Evolutionary conservation across 1,139 yeast genomes (phyloP), one percentile per base, ranked within the genome.

Genomic region (Taphrina communis): DNA sequence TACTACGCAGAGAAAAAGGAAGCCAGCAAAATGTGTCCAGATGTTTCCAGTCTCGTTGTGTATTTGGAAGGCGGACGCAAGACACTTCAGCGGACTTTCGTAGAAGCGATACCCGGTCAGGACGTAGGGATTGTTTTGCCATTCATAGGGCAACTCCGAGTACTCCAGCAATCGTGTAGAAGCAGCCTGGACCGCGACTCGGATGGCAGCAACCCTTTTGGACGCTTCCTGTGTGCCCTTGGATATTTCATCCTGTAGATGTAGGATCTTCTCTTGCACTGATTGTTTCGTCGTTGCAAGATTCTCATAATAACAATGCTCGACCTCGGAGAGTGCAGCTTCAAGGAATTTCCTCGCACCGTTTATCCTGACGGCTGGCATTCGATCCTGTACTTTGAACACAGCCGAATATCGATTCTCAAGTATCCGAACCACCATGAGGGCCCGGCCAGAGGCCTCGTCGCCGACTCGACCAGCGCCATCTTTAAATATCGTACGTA

Each of bases 1-100:
- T 44, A 92, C 76, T 72, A 86, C 88, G 1, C 84, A 70, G 78
- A 93, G 80, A 44, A 85, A 75, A 1, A 85, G 65, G 9, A 89
- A 83, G 14, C 97, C 99, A 1, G 85, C 65, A 44, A 91, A 76
- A 79, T 94, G 99, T 0, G 97, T 84, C 99, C 99, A 94, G 70
- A 94, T 92, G 79, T 94, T 94, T 78, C 90, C 85, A 0, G 97
- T 84, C 77, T 94, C 99, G 76, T 94, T 94, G 79, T 94, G 98
- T 79, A 89, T 76, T 72, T 84, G 76, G 78, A 82, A 85, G 12
- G 89, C 79, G 69, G 89, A 84, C 70, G 78, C 76, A 50, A 86
- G 75, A 75, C 95, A 89, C 70, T 84, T 82, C 4, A 76, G 68
- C 76, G 89, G 94, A 62, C 84, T 83, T 71, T 85, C 81, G 69